Conservation (phyloP, 257 asterid species). For the Solanum commersonii region DNA sequence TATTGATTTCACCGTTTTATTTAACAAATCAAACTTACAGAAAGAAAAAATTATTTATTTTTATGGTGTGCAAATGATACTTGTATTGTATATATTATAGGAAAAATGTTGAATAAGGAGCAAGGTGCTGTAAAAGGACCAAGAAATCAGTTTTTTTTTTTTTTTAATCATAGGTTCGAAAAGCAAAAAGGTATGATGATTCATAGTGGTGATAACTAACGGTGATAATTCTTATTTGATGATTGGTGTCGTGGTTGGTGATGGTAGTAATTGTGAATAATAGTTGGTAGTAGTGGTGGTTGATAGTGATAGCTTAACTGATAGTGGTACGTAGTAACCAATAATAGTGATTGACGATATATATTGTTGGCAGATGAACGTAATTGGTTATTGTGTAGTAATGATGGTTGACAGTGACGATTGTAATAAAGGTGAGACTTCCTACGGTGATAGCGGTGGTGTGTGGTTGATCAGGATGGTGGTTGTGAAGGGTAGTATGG, state of each 20-base stretch:
- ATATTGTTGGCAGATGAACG: neutral
- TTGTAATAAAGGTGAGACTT: neutral
- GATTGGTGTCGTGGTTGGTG: neutral
- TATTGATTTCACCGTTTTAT: neutral
- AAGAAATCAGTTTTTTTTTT: too few relatives aligned
- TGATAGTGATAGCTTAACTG: neutral
- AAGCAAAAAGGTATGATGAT: neutral
- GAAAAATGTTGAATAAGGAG: too few relatives aligned
- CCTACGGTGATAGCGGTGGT: neutral
- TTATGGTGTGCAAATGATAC: neutral
- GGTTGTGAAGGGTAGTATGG: neutral
- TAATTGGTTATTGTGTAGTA: neutral
- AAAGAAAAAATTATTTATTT: neutral
- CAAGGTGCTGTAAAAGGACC: too few relatives aligned
- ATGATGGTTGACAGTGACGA: neutral
- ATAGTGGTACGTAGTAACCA: neutral
- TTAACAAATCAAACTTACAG: neutral
- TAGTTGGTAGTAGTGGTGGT: neutral
- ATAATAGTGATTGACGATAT: neutral
- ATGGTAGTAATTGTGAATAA: neutral
- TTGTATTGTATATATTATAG: too few relatives aligned
- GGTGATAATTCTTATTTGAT: neutral
- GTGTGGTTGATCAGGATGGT: neutral
- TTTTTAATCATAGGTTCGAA: neutral
- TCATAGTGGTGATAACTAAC: neutral